These are phyloP conservation scores for Gossypium gossypioides DNA, from an alignment of 441 rosid genomes.

Conservation along the genomic window DNA sequence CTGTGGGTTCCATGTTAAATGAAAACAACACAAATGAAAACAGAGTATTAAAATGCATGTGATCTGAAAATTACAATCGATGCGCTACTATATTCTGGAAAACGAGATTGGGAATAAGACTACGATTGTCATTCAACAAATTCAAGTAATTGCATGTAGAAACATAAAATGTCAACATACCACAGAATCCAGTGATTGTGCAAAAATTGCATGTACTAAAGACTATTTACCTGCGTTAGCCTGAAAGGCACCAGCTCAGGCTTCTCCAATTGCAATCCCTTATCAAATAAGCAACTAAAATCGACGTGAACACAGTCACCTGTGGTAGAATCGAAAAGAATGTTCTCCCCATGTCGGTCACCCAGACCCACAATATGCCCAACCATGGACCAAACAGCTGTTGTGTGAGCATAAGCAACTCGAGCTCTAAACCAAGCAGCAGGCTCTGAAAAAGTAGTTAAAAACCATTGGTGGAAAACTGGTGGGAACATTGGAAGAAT, in stretches of 20 bases:
- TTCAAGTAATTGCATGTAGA: background rate
- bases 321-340: conserved; percentile 93
- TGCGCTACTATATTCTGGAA: background rate
- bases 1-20: conserved; percentile 33
- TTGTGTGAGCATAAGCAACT: conserved; percentile 91
- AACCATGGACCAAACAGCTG: conserved; percentile 99
- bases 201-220: background rate
- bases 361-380: conserved; percentile 99
- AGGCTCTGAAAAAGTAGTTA: conserved; percentile 95
- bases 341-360: conserved; percentile 96
- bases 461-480: conserved; percentile 90
- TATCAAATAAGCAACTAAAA: conserved; percentile 97
- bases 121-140: background rate
- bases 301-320: conserved; percentile 99
- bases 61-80: background rate
- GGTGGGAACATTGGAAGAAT: conserved; percentile 98
- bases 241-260: conserved; percentile 99
- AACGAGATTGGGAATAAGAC: background rate
- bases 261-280: conserved; percentile 93
- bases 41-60: background rate
- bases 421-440: conserved; percentile 99
- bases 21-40: background rate
- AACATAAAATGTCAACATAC: background rate
- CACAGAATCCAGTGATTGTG: background rate
- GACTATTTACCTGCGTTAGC: conserved; percentile 66